phyloP scores from a whole-genome alignment of 176 grass and related monocot species.

The Phoenix dactylifera region DNA sequence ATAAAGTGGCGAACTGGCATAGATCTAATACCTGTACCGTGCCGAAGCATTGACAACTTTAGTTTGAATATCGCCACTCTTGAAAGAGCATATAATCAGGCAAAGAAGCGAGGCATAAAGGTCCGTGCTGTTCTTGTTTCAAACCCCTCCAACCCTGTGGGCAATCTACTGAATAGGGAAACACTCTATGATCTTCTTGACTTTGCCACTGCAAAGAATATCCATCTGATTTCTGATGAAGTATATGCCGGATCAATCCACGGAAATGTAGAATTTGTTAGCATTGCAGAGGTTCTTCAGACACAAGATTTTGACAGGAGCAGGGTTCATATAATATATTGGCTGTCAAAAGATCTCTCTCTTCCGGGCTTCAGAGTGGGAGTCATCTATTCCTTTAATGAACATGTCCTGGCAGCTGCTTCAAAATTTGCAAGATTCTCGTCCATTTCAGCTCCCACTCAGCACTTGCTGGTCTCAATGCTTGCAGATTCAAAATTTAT shows the following conservation, averaged over 20 bases:
- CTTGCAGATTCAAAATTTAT: slow-evolving; percentile 78
- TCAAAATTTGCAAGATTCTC: slow-evolving; percentile 87
- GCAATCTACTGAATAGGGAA: too few relatives aligned
- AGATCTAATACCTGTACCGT: slow-evolving; percentile 90
- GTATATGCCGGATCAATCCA: too few relatives aligned
- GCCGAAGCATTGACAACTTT: slow-evolving; percentile 83
- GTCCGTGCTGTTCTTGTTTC: slow-evolving; percentile 88
- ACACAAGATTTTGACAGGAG: slow-evolving; percentile 9
- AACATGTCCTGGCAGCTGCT: slow-evolving; percentile 54
- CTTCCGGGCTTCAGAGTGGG: slow-evolving; percentile 78
- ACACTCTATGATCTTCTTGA: too few relatives aligned
- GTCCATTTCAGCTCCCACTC: slow-evolving; percentile 55
- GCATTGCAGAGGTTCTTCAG: too few relatives aligned
- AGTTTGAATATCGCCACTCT: slow-evolving; percentile 69
- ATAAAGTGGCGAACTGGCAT: slow-evolving; percentile 82
- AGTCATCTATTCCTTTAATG: slow-evolving; percentile 83
- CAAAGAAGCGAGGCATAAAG: slow-evolving; percentile 81
- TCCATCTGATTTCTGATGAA: too few relatives aligned
- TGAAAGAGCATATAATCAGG: slow-evolving; percentile 81
- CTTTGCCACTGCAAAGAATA: too few relatives aligned
- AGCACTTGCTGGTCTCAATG: too few relatives aligned
- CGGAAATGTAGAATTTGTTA: too few relatives aligned
- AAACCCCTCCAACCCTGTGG: slow-evolving; percentile 66
- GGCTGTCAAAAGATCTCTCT: slow-evolving; percentile 80
- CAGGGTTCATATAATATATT: slow-evolving; percentile 90